Percentiles rank a stretch among this genome's conserved stretches.
Evolutionary conservation across 176 grass and related monocot genomes (phyloP).

Genomic region (Hordeum marinum): DNA sequence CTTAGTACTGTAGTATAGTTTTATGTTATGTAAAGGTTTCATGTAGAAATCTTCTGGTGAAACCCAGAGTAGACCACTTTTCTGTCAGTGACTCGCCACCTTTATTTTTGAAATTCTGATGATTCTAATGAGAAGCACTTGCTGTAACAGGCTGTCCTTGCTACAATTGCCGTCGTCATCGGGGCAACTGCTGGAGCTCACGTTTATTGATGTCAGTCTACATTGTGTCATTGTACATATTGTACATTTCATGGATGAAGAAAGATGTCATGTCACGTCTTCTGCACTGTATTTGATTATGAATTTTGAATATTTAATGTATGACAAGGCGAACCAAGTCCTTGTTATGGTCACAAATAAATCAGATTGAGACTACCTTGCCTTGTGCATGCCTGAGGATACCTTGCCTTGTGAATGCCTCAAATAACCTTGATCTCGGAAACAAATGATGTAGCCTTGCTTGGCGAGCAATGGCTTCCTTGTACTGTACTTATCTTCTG

Average conservation of each 20-base stretch:
- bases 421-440: neutral
- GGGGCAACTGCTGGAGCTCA: constrained; percentile 53
- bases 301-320: constrained; percentile 3
- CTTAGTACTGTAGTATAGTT: neutral
- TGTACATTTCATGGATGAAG: constrained; percentile 16
- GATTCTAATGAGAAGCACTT: constrained; percentile 19
- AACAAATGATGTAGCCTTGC: neutral
- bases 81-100: neutral
- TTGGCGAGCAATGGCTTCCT: neutral
- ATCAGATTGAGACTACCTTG: neutral
- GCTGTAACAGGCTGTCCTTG: constrained; percentile 56
- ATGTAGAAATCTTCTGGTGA: neutral
- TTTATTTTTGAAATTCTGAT: neutral
- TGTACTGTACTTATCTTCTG: neutral
- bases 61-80: neutral
- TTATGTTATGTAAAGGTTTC: constrained; percentile 7
- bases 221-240: constrained; percentile 37
- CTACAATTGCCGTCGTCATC: constrained; percentile 57
- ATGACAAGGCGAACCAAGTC: neutral
- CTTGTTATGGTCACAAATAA: constrained; percentile 34
- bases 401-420: neutral
- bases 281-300: constrained; percentile 13
- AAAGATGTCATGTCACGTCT: neutral
- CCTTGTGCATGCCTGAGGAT: neutral
- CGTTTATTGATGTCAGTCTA: constrained; percentile 35